Conservation (phyloP, 345 rosid species). For the sweet orange (Citrus sinensis) region DVS_A1.0 CM039166.1:18058001-18058500, state of each 20-base stretch:
- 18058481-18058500: background rate
- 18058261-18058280: slow-evolving; percentile 59
- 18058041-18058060: background rate
- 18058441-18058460: background rate
- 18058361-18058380: slow-evolving; percentile 82
- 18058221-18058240: background rate
- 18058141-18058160: background rate
- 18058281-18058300: slow-evolving; percentile 65
- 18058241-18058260: background rate
- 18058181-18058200: too few relatives aligned
- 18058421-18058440: background rate
- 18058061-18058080: background rate
- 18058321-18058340: slow-evolving; percentile 63
- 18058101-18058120: background rate
- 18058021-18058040: background rate
- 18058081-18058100: background rate
- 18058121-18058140: background rate
- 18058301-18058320: slow-evolving; percentile 77
- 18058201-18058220: background rate
- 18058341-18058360: slow-evolving; percentile 68
- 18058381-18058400: slow-evolving; percentile 7
- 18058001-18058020: background rate
- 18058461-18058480: background rate
- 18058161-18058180: background rate
- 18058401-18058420: background rate